Evolutionary conservation across 2,329 filamentous ascomycete species (phyloP), one percentile per base, ranked within the genome.

Genomic region (Biscogniauxia sp.): DNA sequence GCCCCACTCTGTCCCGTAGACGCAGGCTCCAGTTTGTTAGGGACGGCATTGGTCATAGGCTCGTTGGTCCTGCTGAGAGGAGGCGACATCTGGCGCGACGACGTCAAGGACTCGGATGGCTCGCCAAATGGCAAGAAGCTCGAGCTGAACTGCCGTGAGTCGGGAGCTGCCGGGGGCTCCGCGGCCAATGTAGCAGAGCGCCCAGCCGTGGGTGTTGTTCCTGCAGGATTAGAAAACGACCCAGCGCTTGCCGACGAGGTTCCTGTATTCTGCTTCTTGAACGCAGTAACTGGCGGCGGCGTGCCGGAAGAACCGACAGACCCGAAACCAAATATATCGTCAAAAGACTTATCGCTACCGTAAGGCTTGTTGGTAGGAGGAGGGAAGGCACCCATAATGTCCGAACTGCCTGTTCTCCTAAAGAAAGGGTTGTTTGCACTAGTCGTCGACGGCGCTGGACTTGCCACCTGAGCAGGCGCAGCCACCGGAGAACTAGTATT

Each of bases 391-490:
- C 81, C 79, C 76, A 84, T 82, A 61, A 86, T 82, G 65, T 87
- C 83, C 49, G 84, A 81, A 75, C 86, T 88, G 60, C 80, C 83
- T 53, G 86, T 85, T 53, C 86, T 81, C 71, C 92, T 88, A 80
- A 97, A 97, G 81, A 99, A 99, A 0, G 95, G 95, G 73, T 99
- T 99, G 70, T 93, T 97, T 68, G 84, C 91, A 73, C 89, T 94
- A 52, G 87, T 80, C 2, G 82, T 83, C 49, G 88, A 90, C 57
- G 81, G 80, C 59, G 87, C 83, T 51, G 93, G 92, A 74, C 91
- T 96, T 59, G 82, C 84, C 56, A 92, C 81, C 61, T 84, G 75
- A 61, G 80, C 73, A 61, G 80, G 74, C 3, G 73, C 65, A 49
- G 71, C 71, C 13, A 80, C 76, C 13, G 79, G 80, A n/a, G 84